Evolutionary conservation across 306 rosid genomes (phyloP).

Genomic region (Acmispon strigosus): DNA sequence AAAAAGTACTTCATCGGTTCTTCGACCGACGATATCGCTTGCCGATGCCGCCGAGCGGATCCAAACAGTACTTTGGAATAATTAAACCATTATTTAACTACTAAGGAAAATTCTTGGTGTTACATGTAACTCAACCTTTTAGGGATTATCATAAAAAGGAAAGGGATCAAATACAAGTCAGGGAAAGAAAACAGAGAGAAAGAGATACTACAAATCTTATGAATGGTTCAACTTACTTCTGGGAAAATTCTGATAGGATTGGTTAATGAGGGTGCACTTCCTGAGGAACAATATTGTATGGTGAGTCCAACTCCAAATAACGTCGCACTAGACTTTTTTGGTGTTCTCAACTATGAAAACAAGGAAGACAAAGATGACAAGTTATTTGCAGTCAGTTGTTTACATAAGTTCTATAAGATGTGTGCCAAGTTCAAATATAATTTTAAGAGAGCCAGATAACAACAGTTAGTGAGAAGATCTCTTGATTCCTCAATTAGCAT

Average conservation of each 20-base stretch:
- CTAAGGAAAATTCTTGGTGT: too few relatives aligned
- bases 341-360: slow-evolving; percentile 59
- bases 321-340: slow-evolving; percentile 43
- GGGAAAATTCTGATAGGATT: slow-evolving; percentile 88
- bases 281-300: slow-evolving; percentile 87
- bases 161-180: background rate
- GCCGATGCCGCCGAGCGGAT: too few relatives aligned
- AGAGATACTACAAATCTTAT: background rate
- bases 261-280: slow-evolving; percentile 66
- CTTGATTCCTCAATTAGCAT: too few relatives aligned
- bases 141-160: background rate
- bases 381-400: slow-evolving; percentile 15
- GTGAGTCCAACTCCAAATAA: slow-evolving; percentile 64
- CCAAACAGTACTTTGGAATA: too few relatives aligned
- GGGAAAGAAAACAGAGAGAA: background rate
- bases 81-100: too few relatives aligned
- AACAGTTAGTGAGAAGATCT: too few relatives aligned
- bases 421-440: too few relatives aligned
- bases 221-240: too few relatives aligned
- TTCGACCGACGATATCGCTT: too few relatives aligned
- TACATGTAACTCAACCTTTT: background rate
- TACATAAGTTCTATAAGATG: too few relatives aligned
- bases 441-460: too few relatives aligned
- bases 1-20: too few relatives aligned
- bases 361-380: slow-evolving; percentile 15